Evolutionary conservation across 148 eudicot species (phyloP).

Genomic region (Rhododendron williamsianum): DNA sequence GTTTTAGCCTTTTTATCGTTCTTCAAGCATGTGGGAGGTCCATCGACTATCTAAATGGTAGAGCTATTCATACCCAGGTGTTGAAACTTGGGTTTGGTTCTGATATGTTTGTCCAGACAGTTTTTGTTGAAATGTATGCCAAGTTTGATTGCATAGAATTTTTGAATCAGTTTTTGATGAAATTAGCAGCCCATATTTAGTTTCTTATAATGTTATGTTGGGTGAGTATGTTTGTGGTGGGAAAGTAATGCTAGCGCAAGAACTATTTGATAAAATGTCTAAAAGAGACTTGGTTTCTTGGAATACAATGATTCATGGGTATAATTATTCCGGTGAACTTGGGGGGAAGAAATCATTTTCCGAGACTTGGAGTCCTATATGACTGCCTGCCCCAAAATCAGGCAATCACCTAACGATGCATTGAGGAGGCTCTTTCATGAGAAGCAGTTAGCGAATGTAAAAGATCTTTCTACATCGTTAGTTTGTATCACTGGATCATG

Average conservation of each 20-base stretch:
- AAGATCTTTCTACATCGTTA: too few species aligned
- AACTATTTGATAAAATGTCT: slow-evolving; percentile 16
- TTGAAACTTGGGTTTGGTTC: slow-evolving; percentile 15
- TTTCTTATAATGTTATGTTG: slow-evolving; percentile 19
- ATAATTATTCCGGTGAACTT: slow-evolving; percentile 3
- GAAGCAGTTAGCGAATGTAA: too few species aligned
- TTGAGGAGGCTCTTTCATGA: slow-evolving; percentile 6
- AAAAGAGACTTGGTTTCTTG: slow-evolving; percentile 3
- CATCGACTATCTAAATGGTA: not conserved
- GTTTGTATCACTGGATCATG: too few species aligned
- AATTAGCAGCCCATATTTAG: slow-evolving; percentile 6
- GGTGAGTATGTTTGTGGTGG: slow-evolving; percentile 14
- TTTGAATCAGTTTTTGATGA: not conserved
- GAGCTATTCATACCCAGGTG: slow-evolving; percentile 13
- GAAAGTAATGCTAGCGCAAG: slow-evolving; percentile 5
- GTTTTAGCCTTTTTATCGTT: slow-evolving; percentile 18
- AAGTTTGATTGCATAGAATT: slow-evolving; percentile 7
- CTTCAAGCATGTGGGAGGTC: slow-evolving; percentile 23
- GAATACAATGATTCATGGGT: slow-evolving; percentile 19
- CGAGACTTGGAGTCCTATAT: not conserved
- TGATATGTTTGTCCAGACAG: slow-evolving; percentile 17
- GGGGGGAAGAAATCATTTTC: not conserved
- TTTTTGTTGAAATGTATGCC: slow-evolving; percentile 16
- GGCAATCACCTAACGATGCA: slow-evolving; percentile 9
- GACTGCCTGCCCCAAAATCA: not conserved